phyloP scores from a whole-genome alignment of 2,329 filamentous ascomycete genomes.

The Monosporascus sp. region DNA sequence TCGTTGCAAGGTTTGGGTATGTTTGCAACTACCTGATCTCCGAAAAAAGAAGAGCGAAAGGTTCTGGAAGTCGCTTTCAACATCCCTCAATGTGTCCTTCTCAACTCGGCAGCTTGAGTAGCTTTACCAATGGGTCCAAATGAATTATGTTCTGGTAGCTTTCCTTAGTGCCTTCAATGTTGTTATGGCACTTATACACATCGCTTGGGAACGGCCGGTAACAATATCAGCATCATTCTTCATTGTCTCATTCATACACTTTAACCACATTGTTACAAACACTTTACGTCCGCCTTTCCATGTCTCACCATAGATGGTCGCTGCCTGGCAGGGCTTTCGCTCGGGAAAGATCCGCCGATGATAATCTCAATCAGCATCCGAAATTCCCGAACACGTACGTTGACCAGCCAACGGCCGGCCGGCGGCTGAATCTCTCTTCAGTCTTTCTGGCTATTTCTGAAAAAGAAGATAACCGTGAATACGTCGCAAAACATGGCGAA shows the following conservation, averaged over 20 bases:
- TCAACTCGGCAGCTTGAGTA: too few species aligned
- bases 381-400: slow-evolving; percentile 11
- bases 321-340: slow-evolving; percentile 10
- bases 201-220: too few species aligned
- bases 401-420: slow-evolving; percentile 2
- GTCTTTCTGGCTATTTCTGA: slow-evolving; percentile 11
- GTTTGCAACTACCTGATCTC: too few species aligned
- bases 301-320: slow-evolving; percentile 16
- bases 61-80: too few species aligned
- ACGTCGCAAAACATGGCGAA: not conserved
- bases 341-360: slow-evolving; percentile 8
- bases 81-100: too few species aligned
- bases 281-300: slow-evolving; percentile 4
- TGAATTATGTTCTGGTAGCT: too few species aligned
- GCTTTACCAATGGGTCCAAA: too few species aligned
- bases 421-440: slow-evolving; percentile 8
- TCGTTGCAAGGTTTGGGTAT: too few species aligned
- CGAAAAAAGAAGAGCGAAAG: too few species aligned
- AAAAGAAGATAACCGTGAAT: slow-evolving; percentile 9
- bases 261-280: slow-evolving; percentile 8
- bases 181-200: too few species aligned
- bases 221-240: not conserved
- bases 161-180: too few species aligned
- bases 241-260: not conserved
- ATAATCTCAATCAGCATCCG: not conserved